Evolutionary conservation across 805 yeast species (phyloP).

Genomic region (Pachysolen tannophilus): DNA sequence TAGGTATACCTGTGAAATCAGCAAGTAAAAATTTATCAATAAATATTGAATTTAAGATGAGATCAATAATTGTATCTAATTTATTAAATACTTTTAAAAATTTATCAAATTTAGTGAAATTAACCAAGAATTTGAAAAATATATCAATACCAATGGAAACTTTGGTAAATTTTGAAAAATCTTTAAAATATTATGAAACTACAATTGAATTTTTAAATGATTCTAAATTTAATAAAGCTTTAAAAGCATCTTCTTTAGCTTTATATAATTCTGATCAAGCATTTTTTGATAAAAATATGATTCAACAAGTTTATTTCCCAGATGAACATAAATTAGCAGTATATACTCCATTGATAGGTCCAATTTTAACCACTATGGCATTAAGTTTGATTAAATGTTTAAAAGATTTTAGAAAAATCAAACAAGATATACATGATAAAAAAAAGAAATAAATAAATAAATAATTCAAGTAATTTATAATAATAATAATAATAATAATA

Average conservation of each 20-base stretch:
- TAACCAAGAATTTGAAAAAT: slow-evolving; percentile 60
- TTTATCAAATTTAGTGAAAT: slow-evolving; percentile 60
- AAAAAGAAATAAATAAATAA: too few species aligned
- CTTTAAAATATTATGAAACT: slow-evolving; percentile 34
- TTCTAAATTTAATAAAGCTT: slow-evolving; percentile 33
- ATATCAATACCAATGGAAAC: slow-evolving; percentile 82
- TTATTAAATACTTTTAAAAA: slow-evolving; percentile 59
- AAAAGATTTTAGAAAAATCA: slow-evolving; percentile 22
- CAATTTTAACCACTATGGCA: slow-evolving; percentile 57
- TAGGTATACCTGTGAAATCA: slow-evolving; percentile 52
- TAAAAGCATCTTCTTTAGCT: slow-evolving; percentile 27
- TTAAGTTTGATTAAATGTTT: slow-evolving; percentile 42
- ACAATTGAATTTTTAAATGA: slow-evolving; percentile 26
- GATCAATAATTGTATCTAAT: slow-evolving; percentile 52
- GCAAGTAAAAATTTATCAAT: slow-evolving; percentile 56
- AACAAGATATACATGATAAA: too few species aligned
- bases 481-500: too few species aligned
- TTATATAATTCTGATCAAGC: slow-evolving; percentile 60
- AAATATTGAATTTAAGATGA: slow-evolving; percentile 57
- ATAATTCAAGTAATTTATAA: too few species aligned
- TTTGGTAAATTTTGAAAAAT: slow-evolving; percentile 40
- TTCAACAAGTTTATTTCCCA: slow-evolving; percentile 90
- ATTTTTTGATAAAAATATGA: slow-evolving; percentile 91
- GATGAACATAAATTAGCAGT: slow-evolving; percentile 95
- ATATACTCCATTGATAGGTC: slow-evolving; percentile 85